These are phyloP conservation scores for Teunomyces barrocoloradensis DNA, from an alignment of 805 yeast genomes.

Conservation along the genomic window DNA sequence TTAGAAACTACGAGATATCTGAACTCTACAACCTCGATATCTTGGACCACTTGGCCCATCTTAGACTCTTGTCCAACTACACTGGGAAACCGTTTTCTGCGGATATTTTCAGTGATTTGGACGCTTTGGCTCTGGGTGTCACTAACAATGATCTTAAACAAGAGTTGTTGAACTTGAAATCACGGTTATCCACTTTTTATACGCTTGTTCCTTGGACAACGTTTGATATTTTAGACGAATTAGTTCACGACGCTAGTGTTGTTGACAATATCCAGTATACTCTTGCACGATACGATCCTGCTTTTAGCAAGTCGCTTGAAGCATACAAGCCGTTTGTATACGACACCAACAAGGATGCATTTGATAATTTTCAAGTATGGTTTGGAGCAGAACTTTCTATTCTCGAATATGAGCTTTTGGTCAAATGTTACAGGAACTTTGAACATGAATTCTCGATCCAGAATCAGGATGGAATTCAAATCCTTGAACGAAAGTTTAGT, in stretches of 20 bases:
- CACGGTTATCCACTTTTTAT: not conserved
- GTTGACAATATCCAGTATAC: not conserved
- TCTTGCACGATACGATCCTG: not conserved
- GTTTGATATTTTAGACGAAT: not conserved
- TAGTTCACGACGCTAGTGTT: not conserved
- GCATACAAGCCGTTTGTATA: not conserved
- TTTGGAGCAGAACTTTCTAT: not conserved
- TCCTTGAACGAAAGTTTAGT: not conserved
- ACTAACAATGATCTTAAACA: not conserved
- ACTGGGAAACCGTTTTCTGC: conserved; percentile 6
- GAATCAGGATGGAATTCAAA: not conserved
- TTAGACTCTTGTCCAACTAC: conserved; percentile 9
- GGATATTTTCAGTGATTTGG: conserved; percentile 15
- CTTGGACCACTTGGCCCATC: conserved; percentile 15
- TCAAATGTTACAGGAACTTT: conserved; percentile 1
- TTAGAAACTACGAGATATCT: conserved; percentile 21
- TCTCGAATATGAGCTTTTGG: not conserved
- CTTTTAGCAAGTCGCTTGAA: not conserved
- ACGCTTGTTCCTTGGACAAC: conserved; percentile 2
- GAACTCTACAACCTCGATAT: conserved; percentile 14
- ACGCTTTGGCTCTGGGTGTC: not conserved
- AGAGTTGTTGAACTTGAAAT: not conserved
- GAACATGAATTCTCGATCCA: conserved; percentile 1
- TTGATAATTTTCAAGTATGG: not conserved
- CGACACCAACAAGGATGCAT: not conserved